Conservation (phyloP, 495 filamentous ascomycete species). For the Aspergillus nidulans region DNA sequence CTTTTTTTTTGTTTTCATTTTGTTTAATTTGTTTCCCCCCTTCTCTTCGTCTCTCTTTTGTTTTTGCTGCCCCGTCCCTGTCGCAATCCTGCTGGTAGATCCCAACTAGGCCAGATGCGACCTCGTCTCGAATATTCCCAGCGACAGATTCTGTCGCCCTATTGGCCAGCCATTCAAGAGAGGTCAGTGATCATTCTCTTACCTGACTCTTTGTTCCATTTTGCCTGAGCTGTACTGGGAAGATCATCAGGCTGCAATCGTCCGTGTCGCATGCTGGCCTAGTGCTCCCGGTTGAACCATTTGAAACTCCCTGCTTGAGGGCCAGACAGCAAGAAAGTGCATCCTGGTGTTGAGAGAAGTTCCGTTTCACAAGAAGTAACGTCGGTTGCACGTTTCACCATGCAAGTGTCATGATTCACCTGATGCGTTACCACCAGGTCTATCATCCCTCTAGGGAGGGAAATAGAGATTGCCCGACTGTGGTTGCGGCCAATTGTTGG, state of each 20-base stretch:
- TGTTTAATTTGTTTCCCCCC: too few relatives aligned
- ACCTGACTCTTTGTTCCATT: conserved; percentile 10
- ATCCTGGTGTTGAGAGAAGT: conserved; percentile 17
- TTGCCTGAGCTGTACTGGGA: conserved; percentile 15
- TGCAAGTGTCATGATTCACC: neutral
- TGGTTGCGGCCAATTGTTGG: conserved; percentile 15
- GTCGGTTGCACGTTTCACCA: conserved; percentile 18
- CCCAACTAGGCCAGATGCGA: conserved; percentile 7
- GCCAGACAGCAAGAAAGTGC: conserved; percentile 15
- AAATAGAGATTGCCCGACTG: conserved; percentile 8
- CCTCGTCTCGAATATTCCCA: conserved; percentile 12
- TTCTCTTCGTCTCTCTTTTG: conserved; percentile 4
- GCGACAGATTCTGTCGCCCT: neutral
- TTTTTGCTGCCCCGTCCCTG: neutral
- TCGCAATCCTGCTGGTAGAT: neutral
- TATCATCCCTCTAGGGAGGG: conserved; percentile 10
- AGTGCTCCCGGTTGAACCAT: conserved; percentile 16
- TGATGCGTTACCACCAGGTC: conserved; percentile 17
- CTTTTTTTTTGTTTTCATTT: conserved; percentile 12
- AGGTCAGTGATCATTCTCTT: conserved; percentile 14
- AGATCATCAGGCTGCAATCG: conserved; percentile 14
- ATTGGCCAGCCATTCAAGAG: conserved; percentile 9
- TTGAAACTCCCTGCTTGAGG: conserved; percentile 13
- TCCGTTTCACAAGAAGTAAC: conserved; percentile 16
- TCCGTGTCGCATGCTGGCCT: conserved; percentile 18